Evolutionary conservation across 805 yeast genomes (phyloP).

Genomic region (Saccharomyces kudriavzevii): DNA sequence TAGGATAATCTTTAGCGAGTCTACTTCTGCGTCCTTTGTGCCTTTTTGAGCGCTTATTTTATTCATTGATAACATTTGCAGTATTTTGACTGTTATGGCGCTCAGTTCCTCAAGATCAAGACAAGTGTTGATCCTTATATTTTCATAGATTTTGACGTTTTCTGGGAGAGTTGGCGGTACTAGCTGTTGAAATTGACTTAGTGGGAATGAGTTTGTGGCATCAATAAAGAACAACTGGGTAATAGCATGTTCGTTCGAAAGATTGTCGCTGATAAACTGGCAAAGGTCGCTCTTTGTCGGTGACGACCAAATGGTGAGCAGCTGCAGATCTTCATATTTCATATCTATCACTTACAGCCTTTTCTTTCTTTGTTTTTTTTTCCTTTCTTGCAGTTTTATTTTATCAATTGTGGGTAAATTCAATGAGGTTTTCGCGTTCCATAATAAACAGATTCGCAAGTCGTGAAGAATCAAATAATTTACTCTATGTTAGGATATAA

Average conservation of each 20-base stretch:
- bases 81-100: conserved; percentile 10
- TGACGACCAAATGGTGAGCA: conserved; percentile 13
- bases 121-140: conserved; percentile 21
- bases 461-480: background rate
- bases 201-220: conserved; percentile 27
- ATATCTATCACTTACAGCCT: background rate
- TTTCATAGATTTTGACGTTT: conserved; percentile 18
- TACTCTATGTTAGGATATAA: background rate
- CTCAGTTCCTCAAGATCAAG: conserved; percentile 23
- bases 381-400: background rate
- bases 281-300: conserved; percentile 7
- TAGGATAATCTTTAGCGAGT: background rate
- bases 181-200: conserved; percentile 16
- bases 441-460: background rate
- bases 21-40: background rate
- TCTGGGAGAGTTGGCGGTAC: conserved; percentile 11
- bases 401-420: background rate
- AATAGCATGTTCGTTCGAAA: conserved; percentile 2
- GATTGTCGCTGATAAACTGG: conserved; percentile 4
- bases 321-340: conserved; percentile 4
- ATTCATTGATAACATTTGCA: conserved; percentile 5
- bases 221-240: conserved; percentile 23
- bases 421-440: background rate
- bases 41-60: background rate
- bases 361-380: background rate